Evolutionary conservation across 371 early-diverging fungal species (phyloP).

Genomic region (Mortierella sp.): DNA sequence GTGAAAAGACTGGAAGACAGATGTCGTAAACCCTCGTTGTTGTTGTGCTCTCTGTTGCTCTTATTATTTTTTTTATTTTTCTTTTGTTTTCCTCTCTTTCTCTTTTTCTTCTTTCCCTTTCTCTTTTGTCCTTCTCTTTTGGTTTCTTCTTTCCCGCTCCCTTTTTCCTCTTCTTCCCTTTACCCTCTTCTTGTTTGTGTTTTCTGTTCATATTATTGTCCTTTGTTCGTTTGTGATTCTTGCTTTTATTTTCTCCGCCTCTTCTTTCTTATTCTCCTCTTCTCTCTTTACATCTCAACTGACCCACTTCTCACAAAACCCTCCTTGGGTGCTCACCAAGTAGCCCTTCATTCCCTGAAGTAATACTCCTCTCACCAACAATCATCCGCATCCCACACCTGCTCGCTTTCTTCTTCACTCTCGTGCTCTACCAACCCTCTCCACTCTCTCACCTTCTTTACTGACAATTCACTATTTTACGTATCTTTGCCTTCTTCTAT

Average conservation of each 20-base stretch:
- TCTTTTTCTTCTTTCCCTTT: neutral
- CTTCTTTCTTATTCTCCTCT: neutral
- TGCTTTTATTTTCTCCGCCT: slow-evolving; percentile 8
- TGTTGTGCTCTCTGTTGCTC: slow-evolving; percentile 7
- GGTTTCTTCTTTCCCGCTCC: neutral
- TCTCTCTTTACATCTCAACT: neutral
- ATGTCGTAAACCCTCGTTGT: neutral
- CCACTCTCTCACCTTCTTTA: neutral
- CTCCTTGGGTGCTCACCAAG: slow-evolving; percentile 4
- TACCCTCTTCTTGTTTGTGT: neutral
- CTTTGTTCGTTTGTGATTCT: neutral
- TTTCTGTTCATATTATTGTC: neutral
- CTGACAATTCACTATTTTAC: neutral
- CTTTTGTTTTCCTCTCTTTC: neutral
- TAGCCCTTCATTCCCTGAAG: slow-evolving; percentile 4
- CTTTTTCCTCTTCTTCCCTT: neutral
- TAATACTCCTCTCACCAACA: neutral
- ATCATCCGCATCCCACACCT: neutral
- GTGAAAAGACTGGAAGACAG: neutral
- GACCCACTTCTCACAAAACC: neutral
- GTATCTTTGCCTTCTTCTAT: neutral
- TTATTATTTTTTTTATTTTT: neutral
- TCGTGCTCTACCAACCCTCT: too few relatives aligned
- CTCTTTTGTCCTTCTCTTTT: neutral
- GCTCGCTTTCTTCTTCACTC: neutral